Conservation (phyloP, 371 early-diverging fungal genomes). For the Actinomucor elegans region DNA sequence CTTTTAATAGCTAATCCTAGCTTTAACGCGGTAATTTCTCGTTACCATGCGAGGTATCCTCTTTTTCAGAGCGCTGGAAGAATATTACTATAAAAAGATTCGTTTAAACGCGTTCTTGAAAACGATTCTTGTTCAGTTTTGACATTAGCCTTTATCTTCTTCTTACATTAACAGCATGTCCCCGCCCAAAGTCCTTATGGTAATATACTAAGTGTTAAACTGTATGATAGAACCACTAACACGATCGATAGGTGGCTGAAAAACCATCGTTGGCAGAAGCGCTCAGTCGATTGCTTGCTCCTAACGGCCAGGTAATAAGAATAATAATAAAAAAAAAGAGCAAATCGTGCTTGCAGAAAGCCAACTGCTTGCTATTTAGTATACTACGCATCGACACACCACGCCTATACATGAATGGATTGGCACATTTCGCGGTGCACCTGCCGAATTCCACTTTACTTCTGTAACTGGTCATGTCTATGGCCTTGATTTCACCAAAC, state of each 20-base stretch:
- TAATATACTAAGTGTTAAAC: neutral
- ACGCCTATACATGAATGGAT: conserved; percentile 54
- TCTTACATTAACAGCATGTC: conserved; percentile 20
- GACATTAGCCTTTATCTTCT: neutral
- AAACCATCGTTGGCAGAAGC: conserved; percentile 78
- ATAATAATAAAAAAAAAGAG: neutral
- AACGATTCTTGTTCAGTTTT: no score
- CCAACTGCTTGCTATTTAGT: no score
- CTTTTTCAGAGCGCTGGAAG: no score
- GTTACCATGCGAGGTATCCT: no score
- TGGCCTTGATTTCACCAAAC: conserved; percentile 45
- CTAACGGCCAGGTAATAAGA: conserved; percentile 37
- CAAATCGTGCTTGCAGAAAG: no score
- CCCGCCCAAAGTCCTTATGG: conserved; percentile 22
- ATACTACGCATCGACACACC: conserved; percentile 26
- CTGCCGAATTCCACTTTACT: conserved; percentile 45
- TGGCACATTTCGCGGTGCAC: conserved; percentile 34
- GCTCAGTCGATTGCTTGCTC: conserved; percentile 56
- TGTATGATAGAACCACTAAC: neutral
- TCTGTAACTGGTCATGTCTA: conserved; percentile 51
- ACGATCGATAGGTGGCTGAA: conserved; percentile 62
- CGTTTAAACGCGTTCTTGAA: no score
- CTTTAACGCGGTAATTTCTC: no score
- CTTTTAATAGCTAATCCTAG: no score
- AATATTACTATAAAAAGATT: no score